phyloP scores from a whole-genome alignment of 768 basidiomycete genomes.

The Suillus placidus region DNA sequence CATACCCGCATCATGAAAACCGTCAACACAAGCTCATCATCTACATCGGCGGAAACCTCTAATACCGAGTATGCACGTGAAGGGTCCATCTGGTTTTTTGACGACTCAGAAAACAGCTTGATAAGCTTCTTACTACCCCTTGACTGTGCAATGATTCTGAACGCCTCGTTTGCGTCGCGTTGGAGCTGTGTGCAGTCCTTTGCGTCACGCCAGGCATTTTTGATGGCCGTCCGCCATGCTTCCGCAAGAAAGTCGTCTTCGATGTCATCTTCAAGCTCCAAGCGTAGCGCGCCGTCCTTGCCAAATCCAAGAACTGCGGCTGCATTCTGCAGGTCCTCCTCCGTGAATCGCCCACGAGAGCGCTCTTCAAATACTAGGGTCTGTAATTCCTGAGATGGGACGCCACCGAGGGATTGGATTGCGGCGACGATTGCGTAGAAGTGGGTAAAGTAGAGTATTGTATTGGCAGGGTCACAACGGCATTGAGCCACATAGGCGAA shows the following conservation, averaged over 20 bases:
- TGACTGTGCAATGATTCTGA: constrained; percentile 68
- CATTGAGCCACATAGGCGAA: constrained; percentile 83
- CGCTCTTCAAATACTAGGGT: constrained; percentile 63
- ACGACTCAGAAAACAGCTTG: constrained; percentile 55
- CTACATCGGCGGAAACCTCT: constrained; percentile 69
- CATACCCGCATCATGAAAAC: constrained; percentile 72
- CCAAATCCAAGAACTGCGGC: constrained; percentile 68
- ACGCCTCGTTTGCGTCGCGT: constrained; percentile 63
- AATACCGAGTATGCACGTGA: constrained; percentile 72
- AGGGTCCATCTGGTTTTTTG: constrained; percentile 63
- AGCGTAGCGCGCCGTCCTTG: constrained; percentile 51
- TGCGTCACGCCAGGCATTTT: constrained; percentile 55
- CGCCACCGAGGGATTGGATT: constrained; percentile 52
- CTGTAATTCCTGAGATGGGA: constrained; percentile 51
- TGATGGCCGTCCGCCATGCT: constrained; percentile 65
- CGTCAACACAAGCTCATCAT: constrained; percentile 77
- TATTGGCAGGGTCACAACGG: constrained; percentile 73
- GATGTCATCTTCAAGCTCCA: constrained; percentile 74
- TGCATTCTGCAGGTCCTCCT: constrained; percentile 54
- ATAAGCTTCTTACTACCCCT: constrained; percentile 54
- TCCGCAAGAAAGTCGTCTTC: constrained; percentile 69
- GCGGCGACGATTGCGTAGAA: constrained; percentile 53
- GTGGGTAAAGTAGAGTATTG: constrained; percentile 63
- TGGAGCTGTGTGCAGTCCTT: constrained; percentile 49
- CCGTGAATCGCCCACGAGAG: constrained; percentile 64